Percentiles rank a stretch among this genome's conserved stretches.
These are phyloP conservation scores for Buxus sempervirens DNA, from an alignment of 164 flowering plant genomes.

Conservation along the genomic window DNA sequence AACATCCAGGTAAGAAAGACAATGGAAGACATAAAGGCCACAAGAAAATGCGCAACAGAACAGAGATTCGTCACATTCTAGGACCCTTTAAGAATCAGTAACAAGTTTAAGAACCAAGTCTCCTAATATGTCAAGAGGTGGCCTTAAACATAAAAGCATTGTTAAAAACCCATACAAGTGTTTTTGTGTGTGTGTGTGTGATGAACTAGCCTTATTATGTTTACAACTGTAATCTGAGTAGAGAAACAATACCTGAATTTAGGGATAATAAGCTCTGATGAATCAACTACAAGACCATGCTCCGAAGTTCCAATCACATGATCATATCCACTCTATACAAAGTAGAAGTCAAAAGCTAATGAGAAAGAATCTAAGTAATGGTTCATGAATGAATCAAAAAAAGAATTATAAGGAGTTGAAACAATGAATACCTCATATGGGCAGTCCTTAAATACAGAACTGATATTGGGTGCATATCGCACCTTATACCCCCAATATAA, in stretches of 20 bases:
- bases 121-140: too few relatives aligned
- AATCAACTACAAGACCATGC: conserved; percentile 63
- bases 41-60: too few relatives aligned
- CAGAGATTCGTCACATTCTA: too few relatives aligned
- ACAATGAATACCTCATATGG: conserved; percentile 60
- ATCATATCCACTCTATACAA: conserved; percentile 82
- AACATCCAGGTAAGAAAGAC: too few relatives aligned
- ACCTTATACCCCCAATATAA: conserved; percentile 94
- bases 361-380: not conserved
- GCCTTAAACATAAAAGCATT: too few relatives aligned
- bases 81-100: too few relatives aligned
- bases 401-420: conserved; percentile 1
- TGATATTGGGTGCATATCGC: conserved; percentile 80
- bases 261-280: conserved; percentile 78
- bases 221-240: not conserved
- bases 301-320: conserved; percentile 89
- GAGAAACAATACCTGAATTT: conserved; percentile 55
- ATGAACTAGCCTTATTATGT: conserved; percentile 2
- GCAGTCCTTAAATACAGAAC: conserved; percentile 62
- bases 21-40: too few relatives aligned
- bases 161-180: too few relatives aligned
- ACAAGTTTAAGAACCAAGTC: too few relatives aligned
- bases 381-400: not conserved
- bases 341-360: conserved; percentile 4
- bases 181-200: too few relatives aligned